A percentile compares a stretch with the other conserved stretches of the same genome.
Conservation (phyloP, 2,329 filamentous ascomycete species). For the Colletotrichum tropicale region DNA sequence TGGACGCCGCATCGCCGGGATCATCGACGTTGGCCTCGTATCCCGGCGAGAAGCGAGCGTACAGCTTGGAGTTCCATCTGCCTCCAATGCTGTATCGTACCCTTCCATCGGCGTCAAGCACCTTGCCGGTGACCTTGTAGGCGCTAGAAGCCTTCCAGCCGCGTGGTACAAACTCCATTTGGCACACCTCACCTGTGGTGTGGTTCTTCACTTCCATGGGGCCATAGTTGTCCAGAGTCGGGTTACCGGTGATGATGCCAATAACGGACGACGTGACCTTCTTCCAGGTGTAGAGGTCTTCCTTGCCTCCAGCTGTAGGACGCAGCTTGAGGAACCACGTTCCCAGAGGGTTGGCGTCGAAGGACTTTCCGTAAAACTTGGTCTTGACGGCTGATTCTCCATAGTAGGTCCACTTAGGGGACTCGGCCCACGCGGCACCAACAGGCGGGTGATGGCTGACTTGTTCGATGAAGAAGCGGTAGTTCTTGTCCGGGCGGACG, state of each 20-base stretch:
- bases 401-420: constrained; percentile 95
- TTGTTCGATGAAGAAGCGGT: constrained; percentile 98
- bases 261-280: constrained; percentile 98
- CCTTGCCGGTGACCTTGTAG: constrained; percentile 86
- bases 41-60: constrained; percentile 89
- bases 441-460: constrained; percentile 97
- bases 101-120: constrained; percentile 78
- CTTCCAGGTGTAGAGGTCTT: constrained; percentile 97
- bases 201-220: constrained; percentile 97
- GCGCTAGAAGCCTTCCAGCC: constrained; percentile 96
- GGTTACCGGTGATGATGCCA: constrained; percentile 96
- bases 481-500: constrained; percentile 92
- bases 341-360: constrained; percentile 94
- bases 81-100: constrained; percentile 91
- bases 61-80: constrained; percentile 97
- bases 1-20: constrained; percentile 44
- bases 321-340: constrained; percentile 95
- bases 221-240: constrained; percentile 97
- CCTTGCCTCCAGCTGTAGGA: constrained; percentile 74
- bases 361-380: constrained; percentile 97
- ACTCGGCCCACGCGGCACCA: constrained; percentile 91
- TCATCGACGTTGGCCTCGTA: constrained; percentile 78
- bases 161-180: constrained; percentile 90
- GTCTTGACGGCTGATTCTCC: constrained; percentile 95
- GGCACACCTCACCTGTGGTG: constrained; percentile 90